Base-by-base conservation (phyloP, 306 rosid genomes). In the Fragaria vesca region DNA sequence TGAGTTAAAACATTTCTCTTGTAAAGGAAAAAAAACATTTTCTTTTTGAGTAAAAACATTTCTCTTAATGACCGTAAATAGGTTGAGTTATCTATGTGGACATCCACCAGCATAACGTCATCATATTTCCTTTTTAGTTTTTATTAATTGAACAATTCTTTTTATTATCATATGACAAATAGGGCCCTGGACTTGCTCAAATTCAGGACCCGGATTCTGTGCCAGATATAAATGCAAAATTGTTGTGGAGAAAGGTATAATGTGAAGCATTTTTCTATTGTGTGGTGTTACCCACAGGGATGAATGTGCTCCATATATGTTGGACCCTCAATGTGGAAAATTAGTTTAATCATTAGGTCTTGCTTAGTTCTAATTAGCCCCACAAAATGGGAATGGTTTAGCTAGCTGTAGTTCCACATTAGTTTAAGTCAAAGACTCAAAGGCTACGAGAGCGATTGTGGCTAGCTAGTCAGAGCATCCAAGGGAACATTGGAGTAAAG, bases 171-270 rank as follows among this genome's bases (percentile, higher is more conserved):
- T 18, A 32, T 15, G 5, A 6, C 10, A 65, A 6, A 32, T 18
- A 45, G 47, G 54, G 2, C 21, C 15, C 48, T 3, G 8, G 28
- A 62, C 28, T 28, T 24, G 81, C 71, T 70, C 73, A 58, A 82
- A 42, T 71, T 20, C 60, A 67, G 69, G 69, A 74, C 77, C 86
- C 86, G 87, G 55, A 77, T 82, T 45, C 48, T 66, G 66, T 66
- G 91, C 81, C 84, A 67, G 78, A 69, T 81, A 80, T 74, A 24
- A 68, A 70, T 82, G 90, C 90, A 84, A 38, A 74, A 66, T 80
- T 86, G 10, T 69, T 73, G 79, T 69, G 43, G 62, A 36, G 55
- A 67, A 51, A 81, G 71, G 69, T 52, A 7, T 42, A 15, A 62
- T 76, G 74, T 32, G 69, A 48, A 55, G 4, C 66, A 43, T 9